Base-by-base conservation (phyloP, 805 yeast species). In the Candida lessepsii region DNA sequence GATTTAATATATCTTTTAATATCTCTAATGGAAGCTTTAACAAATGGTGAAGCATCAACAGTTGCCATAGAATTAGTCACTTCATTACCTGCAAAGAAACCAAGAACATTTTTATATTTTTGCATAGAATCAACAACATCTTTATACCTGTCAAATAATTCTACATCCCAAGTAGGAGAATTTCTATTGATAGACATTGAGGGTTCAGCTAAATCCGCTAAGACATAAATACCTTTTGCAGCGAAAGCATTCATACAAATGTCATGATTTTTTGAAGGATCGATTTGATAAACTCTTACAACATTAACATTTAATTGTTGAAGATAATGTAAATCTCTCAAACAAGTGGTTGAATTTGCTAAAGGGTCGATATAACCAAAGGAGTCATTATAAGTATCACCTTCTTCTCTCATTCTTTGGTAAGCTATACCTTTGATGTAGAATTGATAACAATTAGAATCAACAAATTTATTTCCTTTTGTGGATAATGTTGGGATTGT, bases 381-480 rank as follows among this genome's bases (percentile, higher is more conserved):
- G 4, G 47, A 37, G 1, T 45, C 39, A 9, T 51, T 54, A 33
- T 48, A 56, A 47, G 36, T 19, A 54, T 58, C 52, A 53, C 53
- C 54, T 47, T 68, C 70, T 38, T 77, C 75, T 10, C 80, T 71
- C 50, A 81, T 76, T 31, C 83, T 80, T 65, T 89, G 96, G 64
- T 89, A 88, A 0, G 96, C 95, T 37, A 88, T 76, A 50, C 97
- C 97, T 55, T 80, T 82, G 55, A 90, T 76, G 63, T 81, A 90
- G 65, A 90, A 90, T 65, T 87, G 95, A 30, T 84, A 75, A 9
- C 89, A 91, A 49, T 70, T 71, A 14, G 81, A 65, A 63, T 79
- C 76, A 63, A 83, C 88, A 63, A 91, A 88, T 62, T 85, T 83
- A 70, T 76, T 41, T 5, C 44, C 44, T 5, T 20, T 24, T 8